phyloP scores from a whole-genome alignment of 148 eudicot species.

The Nepenthes mirabilis region DNA sequence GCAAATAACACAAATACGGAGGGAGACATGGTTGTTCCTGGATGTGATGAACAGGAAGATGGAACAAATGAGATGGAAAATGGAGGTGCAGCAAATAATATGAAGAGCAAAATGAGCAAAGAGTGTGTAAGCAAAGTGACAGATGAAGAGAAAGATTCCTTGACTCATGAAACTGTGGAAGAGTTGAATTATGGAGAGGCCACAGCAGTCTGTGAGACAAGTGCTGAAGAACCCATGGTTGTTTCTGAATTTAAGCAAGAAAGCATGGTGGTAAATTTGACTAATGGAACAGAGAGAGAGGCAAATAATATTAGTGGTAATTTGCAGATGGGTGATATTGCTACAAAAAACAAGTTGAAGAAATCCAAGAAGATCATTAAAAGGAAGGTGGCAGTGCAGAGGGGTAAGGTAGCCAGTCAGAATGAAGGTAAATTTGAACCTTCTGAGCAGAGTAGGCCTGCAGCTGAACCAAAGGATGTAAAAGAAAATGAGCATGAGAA shows the following conservation, averaged over 20 bases:
- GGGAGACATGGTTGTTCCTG: background rate
- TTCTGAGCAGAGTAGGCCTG: background rate
- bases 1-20: background rate
- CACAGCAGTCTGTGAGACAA: too few relatives aligned
- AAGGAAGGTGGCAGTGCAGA: background rate
- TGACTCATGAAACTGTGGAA: too few relatives aligned
- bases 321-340: constrained; percentile 4
- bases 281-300: constrained; percentile 2
- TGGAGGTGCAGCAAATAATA: background rate
- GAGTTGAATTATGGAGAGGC: too few relatives aligned
- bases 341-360: constrained; percentile 3
- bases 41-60: background rate
- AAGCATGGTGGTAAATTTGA: background rate
- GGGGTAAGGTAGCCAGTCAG: background rate
- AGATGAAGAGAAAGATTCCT: too few relatives aligned
- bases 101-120: too few relatives aligned
- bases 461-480: constrained; percentile 1
- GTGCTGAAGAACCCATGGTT: background rate
- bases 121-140: too few relatives aligned
- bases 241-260: background rate
- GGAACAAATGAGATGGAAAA: too few relatives aligned
- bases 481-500: constrained; percentile 7
- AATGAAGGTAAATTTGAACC: background rate
- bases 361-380: background rate
- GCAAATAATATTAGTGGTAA: constrained; percentile 4